These are phyloP conservation scores for Suillus decipiens DNA, from an alignment of 768 basidiomycete genomes.

Conservation along the genomic window DNA sequence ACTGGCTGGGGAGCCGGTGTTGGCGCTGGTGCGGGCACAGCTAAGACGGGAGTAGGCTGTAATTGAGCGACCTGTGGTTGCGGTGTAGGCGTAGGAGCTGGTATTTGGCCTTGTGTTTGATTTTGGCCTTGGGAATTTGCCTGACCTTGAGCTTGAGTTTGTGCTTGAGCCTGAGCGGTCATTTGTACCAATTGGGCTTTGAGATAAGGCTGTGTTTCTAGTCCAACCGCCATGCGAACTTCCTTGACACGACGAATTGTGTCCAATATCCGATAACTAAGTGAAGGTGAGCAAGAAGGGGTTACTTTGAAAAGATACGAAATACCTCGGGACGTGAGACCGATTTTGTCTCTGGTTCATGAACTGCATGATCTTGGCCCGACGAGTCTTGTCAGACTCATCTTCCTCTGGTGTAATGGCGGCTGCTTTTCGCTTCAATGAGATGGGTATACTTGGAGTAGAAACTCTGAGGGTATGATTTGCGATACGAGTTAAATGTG, in stretches of 20 bases:
- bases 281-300: background rate
- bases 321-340: slow-evolving; percentile 51
- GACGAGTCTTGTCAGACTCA: slow-evolving; percentile 71
- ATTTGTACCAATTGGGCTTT: slow-evolving; percentile 7
- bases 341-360: slow-evolving; percentile 64
- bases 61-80: slow-evolving; percentile 36
- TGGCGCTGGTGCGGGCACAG: slow-evolving; percentile 31
- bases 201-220: slow-evolving; percentile 4
- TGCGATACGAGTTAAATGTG: slow-evolving; percentile 71
- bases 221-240: slow-evolving; percentile 23
- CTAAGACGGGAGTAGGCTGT: slow-evolving; percentile 38
- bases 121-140: slow-evolving; percentile 29
- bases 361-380: slow-evolving; percentile 75
- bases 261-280: slow-evolving; percentile 63
- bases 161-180: slow-evolving; percentile 19
- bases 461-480: slow-evolving; percentile 76
- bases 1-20: slow-evolving; percentile 32
- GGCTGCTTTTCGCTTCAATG: slow-evolving; percentile 76
- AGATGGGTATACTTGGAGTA: slow-evolving; percentile 67
- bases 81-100: slow-evolving; percentile 28
- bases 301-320: slow-evolving; percentile 9
- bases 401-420: slow-evolving; percentile 74
- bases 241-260: slow-evolving; percentile 37
- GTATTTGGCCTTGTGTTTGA: slow-evolving; percentile 33
- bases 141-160: slow-evolving; percentile 25